Evolutionary conservation across 73 alveolate species (phyloP).

Genomic region (Diophrys appendiculata): DNA sequence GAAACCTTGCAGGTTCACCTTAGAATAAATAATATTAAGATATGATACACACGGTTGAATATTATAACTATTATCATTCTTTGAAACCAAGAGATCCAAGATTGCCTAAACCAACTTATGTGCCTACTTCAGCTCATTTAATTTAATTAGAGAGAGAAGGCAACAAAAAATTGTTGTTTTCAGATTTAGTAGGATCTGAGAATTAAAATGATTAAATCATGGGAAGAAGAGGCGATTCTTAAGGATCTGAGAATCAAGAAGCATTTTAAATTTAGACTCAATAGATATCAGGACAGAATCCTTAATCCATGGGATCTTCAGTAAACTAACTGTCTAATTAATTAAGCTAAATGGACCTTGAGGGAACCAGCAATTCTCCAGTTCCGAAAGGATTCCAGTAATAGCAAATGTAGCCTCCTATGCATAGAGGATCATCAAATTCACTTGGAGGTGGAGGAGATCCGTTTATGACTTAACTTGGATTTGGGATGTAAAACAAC

Average conservation of each 20-base stretch:
- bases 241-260: not conserved
- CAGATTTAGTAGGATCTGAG: constrained; percentile 35
- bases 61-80: constrained; percentile 71
- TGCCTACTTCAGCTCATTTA: constrained; percentile 52
- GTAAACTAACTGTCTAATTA: not conserved
- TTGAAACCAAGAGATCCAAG: constrained; percentile 71
- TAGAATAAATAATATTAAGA: constrained; percentile 29
- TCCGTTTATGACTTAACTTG: not conserved
- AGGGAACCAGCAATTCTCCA: not conserved
- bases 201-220: not conserved
- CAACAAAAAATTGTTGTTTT: too few species aligned
- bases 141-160: too few species aligned
- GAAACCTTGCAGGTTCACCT: not conserved
- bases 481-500: not conserved
- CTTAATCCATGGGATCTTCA: not conserved
- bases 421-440: not conserved
- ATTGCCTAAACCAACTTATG: constrained; percentile 79
- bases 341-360: not conserved
- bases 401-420: not conserved
- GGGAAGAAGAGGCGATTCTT: not conserved
- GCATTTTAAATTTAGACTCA: not conserved
- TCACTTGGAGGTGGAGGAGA: not conserved
- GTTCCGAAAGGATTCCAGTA: not conserved
- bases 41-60: constrained; percentile 54
- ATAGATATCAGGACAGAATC: not conserved